Conservation (phyloP, 371 early-diverging fungal genomes). For the Lichtheimia corymbifera region DNA sequence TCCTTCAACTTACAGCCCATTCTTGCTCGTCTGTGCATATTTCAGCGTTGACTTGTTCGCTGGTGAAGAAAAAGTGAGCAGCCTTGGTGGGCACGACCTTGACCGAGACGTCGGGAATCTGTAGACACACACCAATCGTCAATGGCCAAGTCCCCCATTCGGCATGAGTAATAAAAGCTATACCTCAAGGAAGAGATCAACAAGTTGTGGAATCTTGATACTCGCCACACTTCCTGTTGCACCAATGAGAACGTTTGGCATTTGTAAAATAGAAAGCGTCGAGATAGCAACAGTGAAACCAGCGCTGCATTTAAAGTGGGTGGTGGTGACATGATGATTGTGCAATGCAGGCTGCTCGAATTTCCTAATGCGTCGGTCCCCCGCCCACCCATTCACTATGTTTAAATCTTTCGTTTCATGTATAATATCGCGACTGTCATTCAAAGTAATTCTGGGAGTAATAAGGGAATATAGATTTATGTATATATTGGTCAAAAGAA, state of each 20-base stretch:
- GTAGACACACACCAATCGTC: neutral
- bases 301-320: too few relatives aligned
- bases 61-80: constrained; percentile 82
- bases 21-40: constrained; percentile 85
- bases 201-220: constrained; percentile 82
- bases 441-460: too few relatives aligned
- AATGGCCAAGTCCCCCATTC: neutral
- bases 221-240: constrained; percentile 92
- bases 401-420: too few relatives aligned
- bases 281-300: too few relatives aligned
- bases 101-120: constrained; percentile 54
- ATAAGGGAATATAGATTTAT: too few relatives aligned
- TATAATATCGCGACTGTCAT: too few relatives aligned
- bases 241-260: constrained; percentile 68
- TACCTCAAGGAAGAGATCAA: constrained; percentile 50
- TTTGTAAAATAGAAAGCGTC: neutral
- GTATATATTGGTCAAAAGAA: too few relatives aligned
- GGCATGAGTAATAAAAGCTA: neutral
- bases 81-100: constrained; percentile 74
- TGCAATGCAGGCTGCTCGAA: too few relatives aligned
- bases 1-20: constrained; percentile 64
- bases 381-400: too few relatives aligned
- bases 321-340: too few relatives aligned
- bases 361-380: too few relatives aligned
- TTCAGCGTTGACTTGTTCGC: constrained; percentile 43